Base-by-base conservation (phyloP, 371 early-diverging fungal species). In the Chytridiales sp. region DNA sequence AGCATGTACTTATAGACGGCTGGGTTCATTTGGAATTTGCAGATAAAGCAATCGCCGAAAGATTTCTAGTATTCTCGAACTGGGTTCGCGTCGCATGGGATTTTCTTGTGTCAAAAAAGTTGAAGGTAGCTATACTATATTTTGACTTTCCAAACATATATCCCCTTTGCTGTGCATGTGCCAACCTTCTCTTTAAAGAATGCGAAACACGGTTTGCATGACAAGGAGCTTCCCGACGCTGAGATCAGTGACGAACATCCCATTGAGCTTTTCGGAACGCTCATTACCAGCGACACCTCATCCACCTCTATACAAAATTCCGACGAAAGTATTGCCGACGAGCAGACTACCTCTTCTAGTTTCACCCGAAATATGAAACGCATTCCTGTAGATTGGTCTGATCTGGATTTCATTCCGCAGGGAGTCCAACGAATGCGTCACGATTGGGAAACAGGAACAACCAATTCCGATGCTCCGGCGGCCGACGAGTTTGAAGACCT, bases 1-100 rank as follows among this genome's bases (percentile, higher is more conserved):
- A 69, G 44, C 78, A 83, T 32, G 30, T 85, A 0, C 67, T 87
- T 3, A 66, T 85, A 6, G 87, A 87, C 52, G 74, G 77, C 0
- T 84, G 81, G 69, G 76, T 82, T 34, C 67, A 80, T 44, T 58
- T 84, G 1, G 52, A 66, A 11, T 87, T 86, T 43, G 56, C 61
- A 3, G 73, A 65, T 72, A 29, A 73, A 66, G 47, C 69, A 75
- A 52, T 63, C 69, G 13, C 60, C 66, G 17, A 66, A 67, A 40
- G 47, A 13, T n/a, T 57, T 13, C 53, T 77, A 15, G 65, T 69
- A 9, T 44, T 78, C 11, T 64, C 60, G 6, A 70, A 64, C 47
- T 78, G 70, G 69, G 41, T 75, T 24, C 24, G 76, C 9, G 38
- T 59, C 5, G 70, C 70, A 6, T 78, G 78, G 78, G 67, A 70